Evolutionary conservation across 108 stramenopile species (phyloP), one percentile per base, ranked within the genome.

Genomic region (Fragilaria crotonensis): DNA sequence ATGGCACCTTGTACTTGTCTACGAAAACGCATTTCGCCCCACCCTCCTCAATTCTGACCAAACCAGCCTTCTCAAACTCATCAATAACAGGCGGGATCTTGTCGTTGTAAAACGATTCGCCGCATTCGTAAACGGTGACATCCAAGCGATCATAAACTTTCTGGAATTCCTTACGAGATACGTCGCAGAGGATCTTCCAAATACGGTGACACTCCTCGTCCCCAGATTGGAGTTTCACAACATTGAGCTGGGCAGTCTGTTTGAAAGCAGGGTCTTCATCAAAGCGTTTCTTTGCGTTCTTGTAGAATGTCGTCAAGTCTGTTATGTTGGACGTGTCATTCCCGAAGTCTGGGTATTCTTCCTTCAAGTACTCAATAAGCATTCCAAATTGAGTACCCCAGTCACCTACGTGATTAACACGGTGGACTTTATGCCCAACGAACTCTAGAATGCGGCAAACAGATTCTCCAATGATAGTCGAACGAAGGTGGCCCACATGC

Each of bases 311-410:
- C 14, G 98, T 97, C 50, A 99, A 75, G 69, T 96, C 94, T 23
- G 93, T 86, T 63, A 98, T 98, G 67, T 94, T 85, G 31, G 90
- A 86, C 2, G 30, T 65, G 17, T 62, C 52, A 11, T 60, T 32
- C 29, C 66, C 68, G 25, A 51, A 41, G 30, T 84, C 67, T 14
- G 97, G 96, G 70, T 92, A 96, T 60, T 87, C 90, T 66, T 97
- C 97, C 68, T 93, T 88, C 48, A 99, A 68, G 65, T 96, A 96
- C 59, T 97, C 93, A 79, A 99, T 97, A 20, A 99, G 86, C 97
- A 98, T 98, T 25, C 97, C 97, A 60, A 98, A 99, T 62, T 98
- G 97, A 2, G 96, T 98, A 23, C 99, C 99, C 99, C 99, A 99
- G 73, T 99, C 99, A 21, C 97, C 99, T 18, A 99, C 99, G 60